Evolutionary conservation across 176 grass and related monocot genomes (phyloP).

Genomic region (Aegilops umbellulata): DNA sequence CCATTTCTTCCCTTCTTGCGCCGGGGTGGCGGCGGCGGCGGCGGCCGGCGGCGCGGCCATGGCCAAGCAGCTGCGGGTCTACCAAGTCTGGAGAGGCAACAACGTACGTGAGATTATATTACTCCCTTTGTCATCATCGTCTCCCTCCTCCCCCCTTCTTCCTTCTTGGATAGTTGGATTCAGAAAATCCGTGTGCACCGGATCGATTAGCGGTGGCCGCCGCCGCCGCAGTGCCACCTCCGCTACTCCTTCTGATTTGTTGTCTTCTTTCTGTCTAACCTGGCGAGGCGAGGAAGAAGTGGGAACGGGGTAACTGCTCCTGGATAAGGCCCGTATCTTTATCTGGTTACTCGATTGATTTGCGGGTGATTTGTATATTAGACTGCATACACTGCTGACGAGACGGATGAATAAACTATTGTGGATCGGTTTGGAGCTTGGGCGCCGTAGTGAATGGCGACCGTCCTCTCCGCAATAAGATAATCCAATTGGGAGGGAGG

Average conservation of each 20-base stretch:
- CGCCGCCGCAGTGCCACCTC: not conserved
- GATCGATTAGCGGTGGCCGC: not conserved
- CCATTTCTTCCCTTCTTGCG: not conserved
- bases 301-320: not conserved
- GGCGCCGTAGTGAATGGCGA: not conserved
- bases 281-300: not conserved
- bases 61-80: slow-evolving; percentile 71
- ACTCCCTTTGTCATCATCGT: not conserved
- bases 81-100: slow-evolving; percentile 77
- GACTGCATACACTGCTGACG: not conserved
- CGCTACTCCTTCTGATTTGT: not conserved
- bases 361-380: slow-evolving; percentile 19
- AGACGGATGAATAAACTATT: slow-evolving; percentile 29
- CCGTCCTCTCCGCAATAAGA: slow-evolving; percentile 19
- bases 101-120: slow-evolving; percentile 60
- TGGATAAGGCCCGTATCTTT: not conserved
- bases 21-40: not conserved
- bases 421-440: slow-evolving; percentile 2
- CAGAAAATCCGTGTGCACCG: not conserved
- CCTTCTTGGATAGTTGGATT: not conserved
- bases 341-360: not conserved
- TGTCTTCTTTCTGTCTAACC: not conserved
- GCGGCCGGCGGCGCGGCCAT: slow-evolving; percentile 28
- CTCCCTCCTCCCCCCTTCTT: not conserved
- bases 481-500: slow-evolving; percentile 15